Evolutionary conservation across 1,284 basidiomycete genomes (phyloP).

Genomic region (Ceratobasidium sp.): DNA sequence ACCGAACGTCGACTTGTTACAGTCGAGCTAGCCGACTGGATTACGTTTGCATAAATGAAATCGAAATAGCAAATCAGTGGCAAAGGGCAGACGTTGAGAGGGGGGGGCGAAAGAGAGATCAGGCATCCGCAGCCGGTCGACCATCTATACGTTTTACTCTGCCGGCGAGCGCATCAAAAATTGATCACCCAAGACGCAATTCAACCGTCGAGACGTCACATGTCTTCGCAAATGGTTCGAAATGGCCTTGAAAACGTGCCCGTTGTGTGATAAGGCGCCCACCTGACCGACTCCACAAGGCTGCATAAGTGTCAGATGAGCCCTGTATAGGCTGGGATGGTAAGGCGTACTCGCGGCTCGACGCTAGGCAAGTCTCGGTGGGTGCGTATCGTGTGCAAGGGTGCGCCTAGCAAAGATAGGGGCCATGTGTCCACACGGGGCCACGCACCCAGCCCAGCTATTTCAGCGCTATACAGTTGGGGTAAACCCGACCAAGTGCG

Average conservation of each 20-base stretch:
- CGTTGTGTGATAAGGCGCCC: slow-evolving; percentile 25
- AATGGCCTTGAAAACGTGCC: slow-evolving; percentile 35
- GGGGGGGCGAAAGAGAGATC: slow-evolving; percentile 4
- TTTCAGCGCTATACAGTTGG: slow-evolving; percentile 3
- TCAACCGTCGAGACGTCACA: slow-evolving; percentile 35
- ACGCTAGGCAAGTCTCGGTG: neutral
- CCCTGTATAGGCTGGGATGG: neutral
- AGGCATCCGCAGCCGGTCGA: neutral
- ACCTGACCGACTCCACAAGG: slow-evolving; percentile 27
- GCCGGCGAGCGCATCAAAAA: slow-evolving; percentile 11
- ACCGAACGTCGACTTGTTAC: too few species aligned
- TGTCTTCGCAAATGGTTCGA: slow-evolving; percentile 15
- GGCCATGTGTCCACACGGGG: neutral
- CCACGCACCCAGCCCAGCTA: neutral
- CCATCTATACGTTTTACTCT: slow-evolving; percentile 21
- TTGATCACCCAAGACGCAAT: slow-evolving; percentile 20
- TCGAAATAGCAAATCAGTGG: neutral
- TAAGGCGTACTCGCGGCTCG: neutral
- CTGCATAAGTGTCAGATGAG: slow-evolving; percentile 24
- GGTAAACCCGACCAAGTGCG: neutral
- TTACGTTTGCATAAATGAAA: neutral
- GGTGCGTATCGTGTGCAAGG: neutral
- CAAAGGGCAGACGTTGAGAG: neutral
- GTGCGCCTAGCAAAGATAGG: neutral
- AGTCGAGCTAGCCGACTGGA: neutral